phyloP scores from a whole-genome alignment of 345 rosid species.

The Aurinia saxatilis region DNA sequence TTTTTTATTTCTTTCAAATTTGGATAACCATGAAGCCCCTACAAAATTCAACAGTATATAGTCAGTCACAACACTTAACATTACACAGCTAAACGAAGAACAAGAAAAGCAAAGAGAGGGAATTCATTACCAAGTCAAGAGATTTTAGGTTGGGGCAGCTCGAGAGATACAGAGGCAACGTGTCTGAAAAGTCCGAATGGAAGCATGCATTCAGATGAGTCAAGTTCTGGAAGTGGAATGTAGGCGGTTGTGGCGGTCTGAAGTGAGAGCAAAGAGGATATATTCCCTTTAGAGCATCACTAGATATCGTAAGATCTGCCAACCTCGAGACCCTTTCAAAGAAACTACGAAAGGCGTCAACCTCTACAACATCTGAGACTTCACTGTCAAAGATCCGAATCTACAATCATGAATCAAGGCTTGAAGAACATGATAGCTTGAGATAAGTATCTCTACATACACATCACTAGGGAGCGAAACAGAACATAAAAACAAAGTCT shows the following conservation, averaged over 20 bases:
- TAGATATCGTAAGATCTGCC: too few relatives aligned
- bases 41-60: neutral
- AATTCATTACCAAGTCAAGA: neutral
- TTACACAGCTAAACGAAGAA: neutral
- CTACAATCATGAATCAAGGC: too few relatives aligned
- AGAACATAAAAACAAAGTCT: too few relatives aligned
- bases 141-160: neutral
- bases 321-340: too few relatives aligned
- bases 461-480: too few relatives aligned
- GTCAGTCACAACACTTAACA: neutral
- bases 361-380: too few relatives aligned
- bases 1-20: neutral
- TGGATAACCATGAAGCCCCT: neutral
- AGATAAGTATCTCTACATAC: too few relatives aligned
- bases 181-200: neutral
- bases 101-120: neutral
- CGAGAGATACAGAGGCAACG: conserved; percentile 1
- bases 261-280: neutral
- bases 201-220: neutral
- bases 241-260: neutral
- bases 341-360: too few relatives aligned
- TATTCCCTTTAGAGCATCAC: too few relatives aligned
- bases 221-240: neutral
- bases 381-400: too few relatives aligned
- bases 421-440: too few relatives aligned